These are phyloP conservation scores for Solanum bulbocastanum DNA, from an alignment of 257 asterid species.

Conservation along the genomic window DNA sequence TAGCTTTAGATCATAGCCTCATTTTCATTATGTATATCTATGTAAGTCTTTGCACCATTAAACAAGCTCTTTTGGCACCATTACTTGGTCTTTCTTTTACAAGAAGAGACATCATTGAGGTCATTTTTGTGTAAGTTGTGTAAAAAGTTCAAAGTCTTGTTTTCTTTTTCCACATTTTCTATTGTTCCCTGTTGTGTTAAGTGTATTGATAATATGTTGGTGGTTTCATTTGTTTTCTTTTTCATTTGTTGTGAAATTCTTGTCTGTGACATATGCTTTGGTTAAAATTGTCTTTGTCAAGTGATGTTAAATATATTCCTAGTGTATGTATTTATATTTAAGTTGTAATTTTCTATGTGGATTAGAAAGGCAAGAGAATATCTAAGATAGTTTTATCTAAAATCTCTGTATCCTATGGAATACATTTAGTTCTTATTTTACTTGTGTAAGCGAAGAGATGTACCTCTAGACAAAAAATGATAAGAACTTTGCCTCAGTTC, in stretches of 20 bases:
- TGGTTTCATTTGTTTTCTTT: not conserved
- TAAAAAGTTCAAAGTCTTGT: not conserved
- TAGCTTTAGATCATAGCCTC: conserved; percentile 8
- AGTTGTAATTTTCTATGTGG: not conserved
- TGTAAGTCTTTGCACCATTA: not conserved
- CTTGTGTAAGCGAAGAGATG: not conserved
- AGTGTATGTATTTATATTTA: not conserved
- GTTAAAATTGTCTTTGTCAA: not conserved
- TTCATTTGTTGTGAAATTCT: not conserved
- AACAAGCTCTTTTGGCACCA: not conserved
- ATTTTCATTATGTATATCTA: conserved; percentile 6
- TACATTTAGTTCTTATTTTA: not conserved
- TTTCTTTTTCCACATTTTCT: not conserved
- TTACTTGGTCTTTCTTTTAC: not conserved
- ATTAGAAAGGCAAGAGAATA: not conserved
- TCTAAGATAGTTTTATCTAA: not conserved
- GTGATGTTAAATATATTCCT: not conserved
- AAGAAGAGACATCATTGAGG: not conserved
- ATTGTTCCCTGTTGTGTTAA: not conserved
- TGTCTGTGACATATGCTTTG: not conserved
- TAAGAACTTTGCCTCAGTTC: not conserved
- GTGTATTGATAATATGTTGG: not conserved
- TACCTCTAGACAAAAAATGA: not conserved
- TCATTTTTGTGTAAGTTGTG: not conserved
- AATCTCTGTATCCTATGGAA: not conserved